Conservation (phyloP, 148 eudicot species). For the Vaccinium myrtillus region DNA sequence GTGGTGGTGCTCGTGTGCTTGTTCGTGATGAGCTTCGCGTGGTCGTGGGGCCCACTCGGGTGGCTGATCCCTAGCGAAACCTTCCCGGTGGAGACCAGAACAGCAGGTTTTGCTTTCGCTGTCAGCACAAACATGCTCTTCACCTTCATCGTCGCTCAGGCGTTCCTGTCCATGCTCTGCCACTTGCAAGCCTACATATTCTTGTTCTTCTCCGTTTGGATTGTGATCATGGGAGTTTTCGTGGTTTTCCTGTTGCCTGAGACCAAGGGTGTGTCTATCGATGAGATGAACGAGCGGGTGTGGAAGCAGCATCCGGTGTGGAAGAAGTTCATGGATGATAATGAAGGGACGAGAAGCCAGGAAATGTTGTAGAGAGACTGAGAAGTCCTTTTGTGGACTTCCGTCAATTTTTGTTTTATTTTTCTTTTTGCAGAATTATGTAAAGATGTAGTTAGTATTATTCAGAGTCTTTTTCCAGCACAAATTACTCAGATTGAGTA, state of each 20-base stretch:
- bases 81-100: slow-evolving; percentile 45
- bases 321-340: slow-evolving; percentile 29
- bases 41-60: slow-evolving; percentile 46
- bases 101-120: slow-evolving; percentile 45
- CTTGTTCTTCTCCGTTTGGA: slow-evolving; percentile 53
- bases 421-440: no score
- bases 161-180: slow-evolving; percentile 46
- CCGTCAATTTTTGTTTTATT: background rate
- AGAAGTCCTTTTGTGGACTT: background rate
- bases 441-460: no score
- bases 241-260: slow-evolving; percentile 47
- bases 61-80: slow-evolving; percentile 40
- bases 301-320: slow-evolving; percentile 47
- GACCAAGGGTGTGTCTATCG: slow-evolving; percentile 44
- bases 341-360: slow-evolving; percentile 14
- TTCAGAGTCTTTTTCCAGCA: no score
- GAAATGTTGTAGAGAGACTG: background rate
- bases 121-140: slow-evolving; percentile 56
- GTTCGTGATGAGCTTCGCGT: slow-evolving; percentile 69
- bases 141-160: slow-evolving; percentile 44
- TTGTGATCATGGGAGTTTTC: slow-evolving; percentile 36
- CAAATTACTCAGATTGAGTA: no score
- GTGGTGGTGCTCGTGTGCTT: slow-evolving; percentile 55
- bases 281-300: slow-evolving; percentile 32
- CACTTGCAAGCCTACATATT: slow-evolving; percentile 40